Conservation (phyloP, 495 filamentous ascomycete species). For the Trypethelium eluteriae region DNA sequence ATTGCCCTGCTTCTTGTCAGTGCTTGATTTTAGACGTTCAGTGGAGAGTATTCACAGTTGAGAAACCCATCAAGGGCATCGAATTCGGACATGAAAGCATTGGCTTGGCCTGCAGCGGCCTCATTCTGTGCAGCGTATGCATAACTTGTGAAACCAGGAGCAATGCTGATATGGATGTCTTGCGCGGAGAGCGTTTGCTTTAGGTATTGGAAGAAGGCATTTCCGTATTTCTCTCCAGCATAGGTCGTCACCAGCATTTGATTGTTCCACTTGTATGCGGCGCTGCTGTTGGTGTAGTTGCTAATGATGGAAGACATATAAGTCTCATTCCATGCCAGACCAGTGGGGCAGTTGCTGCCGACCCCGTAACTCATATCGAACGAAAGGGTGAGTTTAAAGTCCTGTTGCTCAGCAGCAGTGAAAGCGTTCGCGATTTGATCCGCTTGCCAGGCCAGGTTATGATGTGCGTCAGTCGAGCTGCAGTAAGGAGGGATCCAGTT, state of each 20-base stretch:
- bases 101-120: conserved; percentile 11
- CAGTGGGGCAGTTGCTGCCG: conserved; percentile 16
- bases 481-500: conserved; percentile 27
- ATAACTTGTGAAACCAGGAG: conserved; percentile 21
- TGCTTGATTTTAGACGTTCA: no score
- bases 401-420: conserved; percentile 21
- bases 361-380: conserved; percentile 24
- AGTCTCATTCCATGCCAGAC: conserved; percentile 22
- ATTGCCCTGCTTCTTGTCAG: conserved; percentile 19
- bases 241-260: conserved; percentile 29
- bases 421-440: conserved; percentile 21
- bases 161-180: conserved; percentile 21
- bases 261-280: conserved; percentile 24
- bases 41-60: conserved; percentile 17
- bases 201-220: conserved; percentile 24
- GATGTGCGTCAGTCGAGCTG: neutral
- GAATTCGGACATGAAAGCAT: conserved; percentile 16
- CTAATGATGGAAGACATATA: conserved; percentile 24
- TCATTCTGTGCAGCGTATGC: conserved; percentile 19
- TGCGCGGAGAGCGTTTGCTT: conserved; percentile 14
- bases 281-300: conserved; percentile 20
- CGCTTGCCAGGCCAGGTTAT: conserved; percentile 14
- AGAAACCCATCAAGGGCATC: conserved; percentile 23
- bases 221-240: conserved; percentile 26
- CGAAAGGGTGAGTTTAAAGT: conserved; percentile 24